Conservation (phyloP, 805 yeast species). For the Candida schatavii region DNA sequence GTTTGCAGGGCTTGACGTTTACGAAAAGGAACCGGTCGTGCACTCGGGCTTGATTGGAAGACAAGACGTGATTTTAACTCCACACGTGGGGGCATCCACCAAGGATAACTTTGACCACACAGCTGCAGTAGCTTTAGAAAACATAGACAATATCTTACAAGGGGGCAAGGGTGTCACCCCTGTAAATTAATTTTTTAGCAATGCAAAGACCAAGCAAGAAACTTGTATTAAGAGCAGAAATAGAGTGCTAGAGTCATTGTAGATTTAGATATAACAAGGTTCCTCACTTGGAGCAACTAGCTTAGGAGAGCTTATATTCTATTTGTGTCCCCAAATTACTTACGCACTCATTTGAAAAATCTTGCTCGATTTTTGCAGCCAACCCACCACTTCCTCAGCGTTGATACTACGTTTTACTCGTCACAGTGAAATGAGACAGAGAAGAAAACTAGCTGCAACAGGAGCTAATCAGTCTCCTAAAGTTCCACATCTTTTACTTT, state of each 20-base stretch:
- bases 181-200: slow-evolving; percentile 26
- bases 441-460: too few species aligned
- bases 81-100: slow-evolving; percentile 73
- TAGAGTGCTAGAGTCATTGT: neutral
- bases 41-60: slow-evolving; percentile 49
- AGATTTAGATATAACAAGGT: too few species aligned
- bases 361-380: too few species aligned
- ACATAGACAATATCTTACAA: slow-evolving; percentile 46
- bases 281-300: too few species aligned
- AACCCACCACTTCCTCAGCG: too few species aligned
- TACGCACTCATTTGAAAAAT: too few species aligned
- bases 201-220: neutral
- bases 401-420: too few species aligned
- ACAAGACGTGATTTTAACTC: slow-evolving; percentile 63
- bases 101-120: slow-evolving; percentile 52
- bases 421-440: too few species aligned
- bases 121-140: slow-evolving; percentile 51
- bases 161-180: slow-evolving; percentile 36
- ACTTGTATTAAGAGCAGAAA: neutral
- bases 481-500: too few species aligned
- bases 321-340: too few species aligned
- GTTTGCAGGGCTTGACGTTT: slow-evolving; percentile 75
- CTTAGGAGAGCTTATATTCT: too few species aligned
- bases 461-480: too few species aligned
- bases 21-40: slow-evolving; percentile 58